phyloP scores from a whole-genome alignment of 768 basidiomycete genomes.

The Pleurotus citrinopileatus region DNA sequence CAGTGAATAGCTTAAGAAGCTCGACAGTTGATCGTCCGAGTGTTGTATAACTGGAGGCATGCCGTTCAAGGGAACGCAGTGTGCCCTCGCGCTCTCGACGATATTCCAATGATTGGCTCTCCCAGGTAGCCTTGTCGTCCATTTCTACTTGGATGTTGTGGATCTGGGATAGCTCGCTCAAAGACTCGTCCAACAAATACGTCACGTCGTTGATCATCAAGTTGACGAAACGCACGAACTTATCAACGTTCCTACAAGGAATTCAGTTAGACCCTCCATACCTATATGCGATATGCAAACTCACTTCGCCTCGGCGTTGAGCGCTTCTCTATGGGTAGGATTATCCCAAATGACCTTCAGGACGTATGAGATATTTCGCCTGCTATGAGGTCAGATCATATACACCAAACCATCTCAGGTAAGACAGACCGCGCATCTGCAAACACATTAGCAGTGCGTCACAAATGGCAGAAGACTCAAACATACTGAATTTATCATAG shows the following conservation, averaged over 20 bases:
- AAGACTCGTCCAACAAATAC: constrained; percentile 95
- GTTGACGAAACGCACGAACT: constrained; percentile 95
- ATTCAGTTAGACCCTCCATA: neutral
- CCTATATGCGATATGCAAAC: constrained; percentile 11
- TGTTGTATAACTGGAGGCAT: constrained; percentile 83
- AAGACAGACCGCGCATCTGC: constrained; percentile 51
- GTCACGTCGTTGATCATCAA: constrained; percentile 99
- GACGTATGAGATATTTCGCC: constrained; percentile 84
- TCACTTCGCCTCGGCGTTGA: constrained; percentile 76
- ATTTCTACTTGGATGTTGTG: constrained; percentile 84
- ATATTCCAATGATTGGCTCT: constrained; percentile 59
- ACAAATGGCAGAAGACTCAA: neutral
- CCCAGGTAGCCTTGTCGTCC: constrained; percentile 72
- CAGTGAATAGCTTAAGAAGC: constrained; percentile 88
- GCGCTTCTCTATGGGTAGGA: constrained; percentile 81
- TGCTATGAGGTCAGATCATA: constrained; percentile 25
- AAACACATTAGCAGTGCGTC: constrained; percentile 9
- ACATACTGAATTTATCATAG: constrained; percentile 95
- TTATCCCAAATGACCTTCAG: constrained; percentile 93
- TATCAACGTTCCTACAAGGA: constrained; percentile 70
- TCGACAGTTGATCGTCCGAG: constrained; percentile 89
- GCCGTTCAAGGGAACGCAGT: constrained; percentile 77
- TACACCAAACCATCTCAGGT: neutral
- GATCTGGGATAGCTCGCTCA: constrained; percentile 86
- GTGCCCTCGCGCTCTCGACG: constrained; percentile 81